Evolutionary conservation across 805 yeast genomes (phyloP).

Genomic region (Pichia kluyveri): DNA sequence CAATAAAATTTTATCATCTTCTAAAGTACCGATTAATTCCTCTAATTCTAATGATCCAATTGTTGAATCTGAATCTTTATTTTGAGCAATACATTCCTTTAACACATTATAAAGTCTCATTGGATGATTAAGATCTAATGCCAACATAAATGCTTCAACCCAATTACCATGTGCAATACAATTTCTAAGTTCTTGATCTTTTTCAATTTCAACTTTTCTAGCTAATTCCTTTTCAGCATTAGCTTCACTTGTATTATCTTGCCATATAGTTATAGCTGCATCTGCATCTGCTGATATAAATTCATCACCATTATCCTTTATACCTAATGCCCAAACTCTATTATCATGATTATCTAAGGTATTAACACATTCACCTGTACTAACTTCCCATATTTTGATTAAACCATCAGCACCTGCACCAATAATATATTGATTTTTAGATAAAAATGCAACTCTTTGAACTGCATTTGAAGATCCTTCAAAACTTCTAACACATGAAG

Average conservation of each 20-base stretch:
- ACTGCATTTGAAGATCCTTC: conserved; percentile 95
- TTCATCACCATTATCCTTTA: conserved; percentile 54
- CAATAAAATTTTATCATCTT: conserved; percentile 46
- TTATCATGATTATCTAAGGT: conserved; percentile 89
- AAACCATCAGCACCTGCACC: conserved; percentile 93
- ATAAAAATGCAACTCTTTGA: conserved; percentile 67
- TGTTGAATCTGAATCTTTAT: conserved; percentile 38
- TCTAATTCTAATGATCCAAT: conserved; percentile 59
- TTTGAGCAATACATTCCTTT: conserved; percentile 46
- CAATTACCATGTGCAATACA: conserved; percentile 66
- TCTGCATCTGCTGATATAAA: conserved; percentile 91
- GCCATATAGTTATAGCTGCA: conserved; percentile 85
- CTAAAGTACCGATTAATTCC: conserved; percentile 46
- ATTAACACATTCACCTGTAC: conserved; percentile 65
- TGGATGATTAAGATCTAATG: conserved; percentile 83
- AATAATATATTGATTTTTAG: conserved; percentile 56
- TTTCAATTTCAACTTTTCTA: conserved; percentile 56
- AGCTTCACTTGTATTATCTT: conserved; percentile 74
- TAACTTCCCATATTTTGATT: conserved; percentile 80
- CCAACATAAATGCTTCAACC: conserved; percentile 81
- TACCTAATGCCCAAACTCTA: conserved; percentile 85
- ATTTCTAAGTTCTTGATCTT: conserved; percentile 81
- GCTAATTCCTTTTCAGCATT: conserved; percentile 45
- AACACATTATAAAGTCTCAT: conserved; percentile 77
- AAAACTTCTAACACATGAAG: conserved; percentile 67